phyloP scores from a whole-genome alignment of 805 yeast genomes.

The Barnettozyma siamensis region DNA sequence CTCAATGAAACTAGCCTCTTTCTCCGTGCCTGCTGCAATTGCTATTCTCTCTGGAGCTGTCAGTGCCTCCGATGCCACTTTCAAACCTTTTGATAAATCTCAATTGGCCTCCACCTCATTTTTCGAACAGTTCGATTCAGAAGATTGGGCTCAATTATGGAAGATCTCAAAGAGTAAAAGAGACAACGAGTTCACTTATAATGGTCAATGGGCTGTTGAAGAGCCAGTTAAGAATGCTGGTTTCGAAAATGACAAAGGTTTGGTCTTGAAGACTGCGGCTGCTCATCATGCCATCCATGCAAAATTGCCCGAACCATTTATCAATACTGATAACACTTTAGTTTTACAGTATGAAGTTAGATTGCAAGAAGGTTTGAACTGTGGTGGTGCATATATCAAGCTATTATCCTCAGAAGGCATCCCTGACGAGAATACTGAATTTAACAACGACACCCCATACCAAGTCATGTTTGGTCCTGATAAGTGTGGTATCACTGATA shows the following conservation, averaged over 20 bases:
- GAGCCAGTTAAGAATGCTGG: conserved; percentile 56
- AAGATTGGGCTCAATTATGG: conserved; percentile 43
- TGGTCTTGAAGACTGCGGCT: conserved; percentile 70
- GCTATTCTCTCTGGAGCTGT: conserved; percentile 17
- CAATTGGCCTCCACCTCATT: conserved; percentile 39
- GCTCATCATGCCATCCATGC: conserved; percentile 80
- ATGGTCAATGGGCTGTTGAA: conserved; percentile 74
- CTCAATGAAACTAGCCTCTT: conserved; percentile 20
- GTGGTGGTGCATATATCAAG: conserved; percentile 91
- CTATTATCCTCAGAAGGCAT: conserved; percentile 45
- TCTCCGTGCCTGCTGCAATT: conserved; percentile 22
- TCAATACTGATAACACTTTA: conserved; percentile 56
- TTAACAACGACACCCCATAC: conserved; percentile 64
- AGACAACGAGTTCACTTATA: conserved; percentile 51
- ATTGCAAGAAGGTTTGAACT: conserved; percentile 66
- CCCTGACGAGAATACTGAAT: conserved; percentile 35
- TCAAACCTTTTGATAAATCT: conserved; percentile 31
- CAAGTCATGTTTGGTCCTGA: conserved; percentile 95
- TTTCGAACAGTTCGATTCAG: conserved; percentile 58
- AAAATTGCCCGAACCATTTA: conserved; percentile 49
- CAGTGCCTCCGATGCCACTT: conserved; percentile 23
- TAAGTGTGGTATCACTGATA: conserved; percentile 75
- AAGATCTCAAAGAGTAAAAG: conserved; percentile 50
- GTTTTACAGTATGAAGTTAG: conserved; percentile 90
- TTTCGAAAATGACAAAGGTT: conserved; percentile 61